These are phyloP conservation scores for Coniochaeta ligniaria DNA, from an alignment of 2,329 filamentous ascomycete species.

Conservation along the genomic window DNA sequence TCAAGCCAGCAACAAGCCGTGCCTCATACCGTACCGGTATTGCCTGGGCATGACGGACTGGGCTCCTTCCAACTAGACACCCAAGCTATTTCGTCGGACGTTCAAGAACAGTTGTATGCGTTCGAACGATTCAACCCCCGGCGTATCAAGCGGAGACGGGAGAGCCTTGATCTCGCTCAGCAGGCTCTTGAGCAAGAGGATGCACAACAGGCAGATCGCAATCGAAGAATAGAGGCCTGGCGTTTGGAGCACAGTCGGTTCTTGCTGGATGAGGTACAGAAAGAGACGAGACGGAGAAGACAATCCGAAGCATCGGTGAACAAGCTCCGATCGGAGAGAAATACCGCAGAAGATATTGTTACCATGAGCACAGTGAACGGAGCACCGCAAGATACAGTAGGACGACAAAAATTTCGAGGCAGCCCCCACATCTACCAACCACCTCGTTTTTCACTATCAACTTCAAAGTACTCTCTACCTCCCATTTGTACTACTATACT, in stretches of 20 bases:
- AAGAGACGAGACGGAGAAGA: conserved; percentile 66
- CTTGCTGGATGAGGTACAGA: conserved; percentile 81
- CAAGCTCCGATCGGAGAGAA: conserved; percentile 17
- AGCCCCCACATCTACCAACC: too few species aligned
- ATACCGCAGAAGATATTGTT: conserved; percentile 20
- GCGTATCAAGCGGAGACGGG: conserved; percentile 47
- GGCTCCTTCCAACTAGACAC: conserved; percentile 71
- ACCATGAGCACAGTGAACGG: conserved; percentile 21
- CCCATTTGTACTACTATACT: too few species aligned
- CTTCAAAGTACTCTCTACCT: too few species aligned
- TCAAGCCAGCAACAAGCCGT: conserved; percentile 28
- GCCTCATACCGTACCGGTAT: conserved; percentile 57
- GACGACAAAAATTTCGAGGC: too few species aligned
- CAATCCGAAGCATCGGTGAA: conserved; percentile 40
- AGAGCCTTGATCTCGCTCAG: conserved; percentile 44
- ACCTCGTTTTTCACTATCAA: too few species aligned
- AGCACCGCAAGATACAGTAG: conserved; percentile 27
- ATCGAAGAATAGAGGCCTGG: conserved; percentile 85
- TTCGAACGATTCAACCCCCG: conserved; percentile 81
- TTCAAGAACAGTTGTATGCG: conserved; percentile 82
- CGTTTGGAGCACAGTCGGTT: conserved; percentile 82
- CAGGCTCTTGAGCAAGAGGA: conserved; percentile 45
- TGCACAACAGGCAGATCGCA: conserved; percentile 63
- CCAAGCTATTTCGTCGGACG: conserved; percentile 41
- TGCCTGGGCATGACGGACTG: conserved; percentile 89